Conservation (phyloP, 2,329 filamentous ascomycete genomes). For the Diaporthe batatas region DNA sequence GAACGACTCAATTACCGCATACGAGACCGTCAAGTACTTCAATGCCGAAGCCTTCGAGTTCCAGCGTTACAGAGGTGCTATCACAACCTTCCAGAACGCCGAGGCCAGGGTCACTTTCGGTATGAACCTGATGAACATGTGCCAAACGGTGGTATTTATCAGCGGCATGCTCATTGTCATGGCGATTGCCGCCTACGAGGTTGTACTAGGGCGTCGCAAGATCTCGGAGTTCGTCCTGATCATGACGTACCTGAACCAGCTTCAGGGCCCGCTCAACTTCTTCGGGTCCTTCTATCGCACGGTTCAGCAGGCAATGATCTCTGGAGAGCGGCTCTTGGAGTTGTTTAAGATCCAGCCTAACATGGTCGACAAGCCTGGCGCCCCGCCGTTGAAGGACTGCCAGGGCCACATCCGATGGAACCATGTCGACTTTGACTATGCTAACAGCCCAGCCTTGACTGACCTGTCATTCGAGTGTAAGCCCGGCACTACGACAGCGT, state of each 20-base stretch:
- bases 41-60: conserved; percentile 88
- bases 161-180: conserved; percentile 79
- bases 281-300: conserved; percentile 96
- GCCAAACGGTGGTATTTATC: conserved; percentile 85
- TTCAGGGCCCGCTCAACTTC: conserved; percentile 86
- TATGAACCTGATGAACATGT: conserved; percentile 84
- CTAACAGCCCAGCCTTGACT: conserved; percentile 87
- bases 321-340: conserved; percentile 93
- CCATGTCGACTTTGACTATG: conserved; percentile 92
- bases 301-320: conserved; percentile 97
- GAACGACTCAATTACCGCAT: conserved; percentile 98
- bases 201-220: conserved; percentile 73
- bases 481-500: conserved; percentile 93
- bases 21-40: conserved; percentile 95
- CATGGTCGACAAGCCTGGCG: conserved; percentile 82
- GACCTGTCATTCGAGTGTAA: conserved; percentile 87
- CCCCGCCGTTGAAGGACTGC: conserved; percentile 74
- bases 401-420: conserved; percentile 88
- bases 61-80: conserved; percentile 77
- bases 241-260: conserved; percentile 82
- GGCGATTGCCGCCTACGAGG: conserved; percentile 82
- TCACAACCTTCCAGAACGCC: conserved; percentile 78
- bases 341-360: conserved; percentile 96
- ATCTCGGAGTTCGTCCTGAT: conserved; percentile 81
- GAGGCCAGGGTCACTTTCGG: conserved; percentile 84